Percentiles rank a stretch among this genome's conserved stretches.
Evolutionary conservation across 2,329 filamentous ascomycete species (phyloP).

Genomic region (Botrytis cinerea): DNA sequence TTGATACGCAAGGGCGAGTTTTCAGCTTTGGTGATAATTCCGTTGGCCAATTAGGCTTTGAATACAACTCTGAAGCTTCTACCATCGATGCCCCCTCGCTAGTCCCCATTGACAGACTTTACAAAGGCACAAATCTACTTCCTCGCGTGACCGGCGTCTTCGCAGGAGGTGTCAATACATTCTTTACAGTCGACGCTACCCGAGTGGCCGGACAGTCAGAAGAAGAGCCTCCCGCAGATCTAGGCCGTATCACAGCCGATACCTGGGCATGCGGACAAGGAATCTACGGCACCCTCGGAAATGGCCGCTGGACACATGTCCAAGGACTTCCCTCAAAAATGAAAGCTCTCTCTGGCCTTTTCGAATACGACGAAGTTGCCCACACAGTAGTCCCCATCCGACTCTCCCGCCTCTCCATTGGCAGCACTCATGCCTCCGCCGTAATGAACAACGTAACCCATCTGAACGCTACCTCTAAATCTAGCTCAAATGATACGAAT

Average conservation of each 20-base stretch:
- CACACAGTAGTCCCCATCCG: conserved; percentile 75
- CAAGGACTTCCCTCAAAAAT: conserved; percentile 78
- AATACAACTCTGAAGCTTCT: conserved; percentile 61
- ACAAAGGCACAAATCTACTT: conserved; percentile 62
- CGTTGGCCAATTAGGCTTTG: conserved; percentile 86
- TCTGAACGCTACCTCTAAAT: conserved; percentile 47
- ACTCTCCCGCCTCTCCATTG: conserved; percentile 70
- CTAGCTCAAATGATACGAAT: conserved; percentile 69
- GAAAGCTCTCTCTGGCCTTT: conserved; percentile 78
- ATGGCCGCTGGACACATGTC: conserved; percentile 85
- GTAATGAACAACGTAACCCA: conserved; percentile 80
- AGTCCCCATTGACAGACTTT: conserved; percentile 71
- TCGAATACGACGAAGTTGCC: conserved; percentile 79
- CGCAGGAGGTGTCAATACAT: conserved; percentile 84
- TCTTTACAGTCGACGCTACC: conserved; percentile 80
- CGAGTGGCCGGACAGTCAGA: conserved; percentile 53
- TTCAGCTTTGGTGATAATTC: conserved; percentile 93
- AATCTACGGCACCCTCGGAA: conserved; percentile 80
- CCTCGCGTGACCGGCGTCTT: conserved; percentile 75
- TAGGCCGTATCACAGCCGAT: conserved; percentile 67
- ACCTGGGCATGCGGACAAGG: conserved; percentile 87
- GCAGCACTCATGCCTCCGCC: conserved; percentile 77
- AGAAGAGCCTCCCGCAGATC: conserved; percentile 42
- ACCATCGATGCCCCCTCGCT: conserved; percentile 69
- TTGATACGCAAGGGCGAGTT: conserved; percentile 73